phyloP scores from a whole-genome alignment of 148 eudicot species.

The Polygonum maritimum region DNA sequence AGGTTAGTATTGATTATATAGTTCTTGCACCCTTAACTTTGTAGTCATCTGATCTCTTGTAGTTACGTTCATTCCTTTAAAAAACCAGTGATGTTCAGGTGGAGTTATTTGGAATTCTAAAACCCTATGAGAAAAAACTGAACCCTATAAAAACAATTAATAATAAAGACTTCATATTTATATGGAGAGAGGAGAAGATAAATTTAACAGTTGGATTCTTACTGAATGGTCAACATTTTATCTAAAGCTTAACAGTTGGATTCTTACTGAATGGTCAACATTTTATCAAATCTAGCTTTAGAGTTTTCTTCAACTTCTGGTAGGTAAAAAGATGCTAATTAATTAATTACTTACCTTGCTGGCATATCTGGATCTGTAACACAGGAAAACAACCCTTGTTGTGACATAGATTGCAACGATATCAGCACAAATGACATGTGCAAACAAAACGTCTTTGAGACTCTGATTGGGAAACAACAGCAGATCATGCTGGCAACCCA shows the following conservation, averaged over 20 bases:
- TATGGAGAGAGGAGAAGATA: no score
- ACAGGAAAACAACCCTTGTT: slow-evolving; percentile 64
- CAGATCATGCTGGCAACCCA: slow-evolving; percentile 90
- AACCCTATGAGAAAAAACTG: no score
- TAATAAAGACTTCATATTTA: no score
- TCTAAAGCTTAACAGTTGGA: no score
- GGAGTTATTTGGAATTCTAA: no score
- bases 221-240: no score
- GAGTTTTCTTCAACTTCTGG: no score
- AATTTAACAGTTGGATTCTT: no score
- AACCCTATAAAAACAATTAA: no score
- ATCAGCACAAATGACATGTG: slow-evolving; percentile 87
- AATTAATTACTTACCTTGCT: not conserved
- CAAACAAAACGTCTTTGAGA: slow-evolving; percentile 89
- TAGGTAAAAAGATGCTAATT: not conserved
- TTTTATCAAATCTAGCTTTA: no score
- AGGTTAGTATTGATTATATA: slow-evolving; percentile 34
- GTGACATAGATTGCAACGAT: slow-evolving; percentile 92
- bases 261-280: no score
- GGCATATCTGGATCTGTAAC: not conserved
- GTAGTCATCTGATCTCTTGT: not conserved
- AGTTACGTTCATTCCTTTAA: not conserved
- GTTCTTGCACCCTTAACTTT: not conserved
- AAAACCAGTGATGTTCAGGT: no score
- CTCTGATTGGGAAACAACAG: slow-evolving; percentile 89